Evolutionary conservation across 192 early-diverging fungal species (phyloP).

Genomic region (Chytriomyces sp.): DNA sequence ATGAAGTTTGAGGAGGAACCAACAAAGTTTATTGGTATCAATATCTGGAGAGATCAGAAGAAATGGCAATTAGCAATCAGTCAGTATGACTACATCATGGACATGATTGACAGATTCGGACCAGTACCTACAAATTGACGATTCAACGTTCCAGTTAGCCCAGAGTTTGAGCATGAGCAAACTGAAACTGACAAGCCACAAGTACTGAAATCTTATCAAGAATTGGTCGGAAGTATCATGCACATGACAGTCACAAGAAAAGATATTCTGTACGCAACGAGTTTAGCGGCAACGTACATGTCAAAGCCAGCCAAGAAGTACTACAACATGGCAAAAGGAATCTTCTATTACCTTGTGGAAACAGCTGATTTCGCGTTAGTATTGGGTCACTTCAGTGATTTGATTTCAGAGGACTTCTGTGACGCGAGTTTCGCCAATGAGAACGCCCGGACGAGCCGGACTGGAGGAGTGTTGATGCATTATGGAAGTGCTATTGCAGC

Average conservation of each 20-base stretch:
- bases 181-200: background rate
- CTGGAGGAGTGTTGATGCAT: too few relatives aligned
- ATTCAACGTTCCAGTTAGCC: background rate
- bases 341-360: too few relatives aligned
- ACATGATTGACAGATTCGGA: background rate
- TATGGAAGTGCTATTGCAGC: too few relatives aligned
- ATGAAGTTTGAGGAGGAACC: constrained; percentile 5
- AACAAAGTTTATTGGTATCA: background rate
- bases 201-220: background rate
- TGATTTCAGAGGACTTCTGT: too few relatives aligned
- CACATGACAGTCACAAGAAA: background rate
- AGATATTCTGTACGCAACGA: too few relatives aligned
- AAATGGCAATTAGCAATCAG: background rate
- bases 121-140: background rate
- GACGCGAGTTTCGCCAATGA: too few relatives aligned
- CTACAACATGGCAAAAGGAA: too few relatives aligned
- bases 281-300: too few relatives aligned
- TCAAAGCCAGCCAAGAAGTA: too few relatives aligned
- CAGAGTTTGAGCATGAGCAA: background rate
- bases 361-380: too few relatives aligned
- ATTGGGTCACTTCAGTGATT: too few relatives aligned
- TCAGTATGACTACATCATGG: background rate
- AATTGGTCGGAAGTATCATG: background rate
- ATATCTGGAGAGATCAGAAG: background rate
- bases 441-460: too few relatives aligned